phyloP scores from a whole-genome alignment of 2,329 filamentous ascomycete genomes.

The Fusarium pseudonygamai region DNA sequence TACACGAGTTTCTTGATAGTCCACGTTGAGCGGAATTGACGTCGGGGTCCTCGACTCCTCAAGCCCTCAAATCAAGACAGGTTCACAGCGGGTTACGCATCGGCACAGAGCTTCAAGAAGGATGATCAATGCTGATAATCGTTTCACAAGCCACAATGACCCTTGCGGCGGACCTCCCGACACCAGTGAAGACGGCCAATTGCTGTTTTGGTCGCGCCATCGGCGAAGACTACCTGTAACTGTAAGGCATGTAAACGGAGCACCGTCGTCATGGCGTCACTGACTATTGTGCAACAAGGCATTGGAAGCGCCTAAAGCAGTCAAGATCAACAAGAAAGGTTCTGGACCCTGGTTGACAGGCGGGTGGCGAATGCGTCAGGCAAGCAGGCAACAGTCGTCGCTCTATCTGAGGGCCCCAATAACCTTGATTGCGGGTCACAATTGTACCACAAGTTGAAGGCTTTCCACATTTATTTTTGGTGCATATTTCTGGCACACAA shows the following conservation, averaged over 20 bases:
- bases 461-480: constrained; percentile 26
- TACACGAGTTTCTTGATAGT: background rate
- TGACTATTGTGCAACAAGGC: constrained; percentile 21
- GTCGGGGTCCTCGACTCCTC: constrained; percentile 6
- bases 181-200: constrained; percentile 1
- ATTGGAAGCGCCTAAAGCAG: constrained; percentile 28
- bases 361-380: constrained; percentile 36
- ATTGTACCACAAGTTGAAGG: constrained; percentile 26
- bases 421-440: constrained; percentile 21
- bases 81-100: constrained; percentile 9
- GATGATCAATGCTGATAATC: constrained; percentile 10
- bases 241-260: constrained; percentile 17
- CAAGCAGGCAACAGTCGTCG: constrained; percentile 12
- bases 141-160: constrained; percentile 26
- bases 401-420: constrained; percentile 30
- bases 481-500: constrained; percentile 1
- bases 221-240: constrained; percentile 6
- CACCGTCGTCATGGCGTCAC: constrained; percentile 41
- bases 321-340: constrained; percentile 31
- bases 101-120: constrained; percentile 1
- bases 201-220: constrained; percentile 6
- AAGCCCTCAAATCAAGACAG: constrained; percentile 6
- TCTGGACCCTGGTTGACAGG: constrained; percentile 37
- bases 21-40: background rate
- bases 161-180: constrained; percentile 11